Base-by-base conservation (phyloP, 2,329 filamentous ascomycete species). In the Botrytis pseudocinerea region DNA sequence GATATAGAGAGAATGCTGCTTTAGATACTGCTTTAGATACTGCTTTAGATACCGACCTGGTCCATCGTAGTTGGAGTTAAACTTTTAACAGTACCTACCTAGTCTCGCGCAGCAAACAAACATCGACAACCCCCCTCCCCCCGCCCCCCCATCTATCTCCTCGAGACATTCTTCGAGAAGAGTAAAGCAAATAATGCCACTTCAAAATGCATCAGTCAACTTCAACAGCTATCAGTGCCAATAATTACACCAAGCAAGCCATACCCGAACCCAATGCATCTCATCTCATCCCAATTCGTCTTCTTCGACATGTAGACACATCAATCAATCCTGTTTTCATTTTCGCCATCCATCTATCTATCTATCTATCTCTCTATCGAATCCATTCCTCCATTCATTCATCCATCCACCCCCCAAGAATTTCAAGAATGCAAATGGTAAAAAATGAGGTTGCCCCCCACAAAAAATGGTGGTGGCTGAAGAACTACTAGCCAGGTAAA, bases 381-480 rank as follows among this genome's bases (percentile, higher is more conserved):
- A 35, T 32, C 40, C 60, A 9, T 16, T 35, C 22, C 20, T 60
- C 57, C 25, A n/a, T 40, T 3, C 12, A 44, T 32, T 16, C 22
- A 42, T 42, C n/a, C n/a, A 20, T 35, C 9, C 32, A 12, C 6
- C 61, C 40, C 4, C 7, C 16, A n/a, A 28, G 40, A 63, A n/a
- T 18, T 35, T 32, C 57, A 44, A 44, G 42, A 44, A 44, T 44
- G 6, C 20, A 20, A 42, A 14, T 42, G 40, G 40, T 32, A 4
- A n/a, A 51, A n/a, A 16, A 28, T 2, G 5, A 28, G 25, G n/a
- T 28, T 25, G 35, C 60, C 59, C 59, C 57, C 60, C 60, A 62
- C 35, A n/a, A 62, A 62, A 62, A 40, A 62, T 62, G 60, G 60
- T 62, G 60, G 60, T 62, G 60, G 60, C 60, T 62, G 60, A 62